Evolutionary conservation across 164 flowering plant genomes (phyloP).

Genomic region (Kalanchoe fedtschenkoi): DNA sequence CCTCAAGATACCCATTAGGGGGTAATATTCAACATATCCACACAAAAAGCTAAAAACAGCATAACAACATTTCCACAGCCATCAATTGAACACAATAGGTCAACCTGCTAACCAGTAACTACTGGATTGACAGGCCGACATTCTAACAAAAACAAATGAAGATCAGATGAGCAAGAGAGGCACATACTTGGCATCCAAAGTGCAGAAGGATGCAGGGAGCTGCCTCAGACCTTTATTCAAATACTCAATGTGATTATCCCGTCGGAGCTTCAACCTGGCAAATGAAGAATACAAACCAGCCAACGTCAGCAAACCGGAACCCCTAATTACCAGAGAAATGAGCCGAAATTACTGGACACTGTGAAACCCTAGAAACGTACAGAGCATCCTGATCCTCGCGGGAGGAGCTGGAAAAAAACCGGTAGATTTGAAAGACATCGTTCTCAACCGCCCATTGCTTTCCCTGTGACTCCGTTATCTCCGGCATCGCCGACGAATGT

Average conservation of each 20-base stretch:
- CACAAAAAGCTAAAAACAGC: background rate
- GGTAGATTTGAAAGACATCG: background rate
- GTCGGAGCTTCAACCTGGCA: constrained; percentile 55
- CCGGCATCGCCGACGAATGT: background rate
- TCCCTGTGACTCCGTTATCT: background rate
- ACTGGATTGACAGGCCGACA: too few relatives aligned
- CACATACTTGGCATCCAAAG: constrained; percentile 67
- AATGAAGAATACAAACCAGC: background rate
- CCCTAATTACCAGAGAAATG: background rate
- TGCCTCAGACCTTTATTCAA: constrained; percentile 40
- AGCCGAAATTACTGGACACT: background rate
- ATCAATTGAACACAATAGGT: too few relatives aligned
- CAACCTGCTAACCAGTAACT: too few relatives aligned
- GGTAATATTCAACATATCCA: background rate
- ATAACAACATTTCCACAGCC: background rate
- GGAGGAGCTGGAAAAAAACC: background rate
- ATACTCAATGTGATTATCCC: constrained; percentile 55
- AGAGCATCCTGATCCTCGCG: background rate
- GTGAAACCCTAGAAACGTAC: constrained; percentile 5
- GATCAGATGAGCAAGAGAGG: constrained; percentile 4
- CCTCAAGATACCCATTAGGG: background rate
- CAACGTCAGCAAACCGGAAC: background rate
- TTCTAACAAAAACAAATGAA: background rate
- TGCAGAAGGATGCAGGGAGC: constrained; percentile 48
- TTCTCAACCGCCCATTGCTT: background rate